These are phyloP conservation scores for Fusarium sp. DNA, from an alignment of 2,329 filamentous ascomycete species.

Conservation along the genomic window DNA sequence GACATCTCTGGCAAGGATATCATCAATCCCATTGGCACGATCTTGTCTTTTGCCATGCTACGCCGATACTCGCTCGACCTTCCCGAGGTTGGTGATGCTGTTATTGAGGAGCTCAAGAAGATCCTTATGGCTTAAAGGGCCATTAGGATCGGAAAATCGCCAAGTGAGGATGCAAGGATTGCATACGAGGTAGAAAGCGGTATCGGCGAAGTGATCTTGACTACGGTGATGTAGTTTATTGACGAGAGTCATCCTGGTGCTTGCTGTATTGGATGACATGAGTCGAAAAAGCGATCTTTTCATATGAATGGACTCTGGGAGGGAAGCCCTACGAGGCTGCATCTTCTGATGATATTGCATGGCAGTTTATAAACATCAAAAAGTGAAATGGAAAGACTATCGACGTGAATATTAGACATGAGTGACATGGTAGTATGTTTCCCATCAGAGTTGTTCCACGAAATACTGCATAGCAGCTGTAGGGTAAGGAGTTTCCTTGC, in stretches of 20 bases:
- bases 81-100: conserved; percentile 77
- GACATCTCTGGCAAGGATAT: conserved; percentile 91
- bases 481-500: neutral
- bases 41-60: conserved; percentile 95
- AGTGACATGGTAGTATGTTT: neutral
- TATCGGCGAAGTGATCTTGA: too few species aligned
- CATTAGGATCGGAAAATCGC: too few species aligned
- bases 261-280: too few species aligned
- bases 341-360: neutral
- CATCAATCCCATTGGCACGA: conserved; percentile 88
- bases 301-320: neutral
- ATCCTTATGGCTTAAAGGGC: conserved; percentile 63
- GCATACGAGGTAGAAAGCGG: too few species aligned
- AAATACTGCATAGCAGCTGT: neutral
- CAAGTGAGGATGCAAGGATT: too few species aligned
- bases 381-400: conserved; percentile 4
- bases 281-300: conserved; percentile 10
- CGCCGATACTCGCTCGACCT: conserved; percentile 90
- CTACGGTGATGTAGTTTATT: too few species aligned
- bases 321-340: neutral
- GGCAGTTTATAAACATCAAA: neutral
- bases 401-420: neutral
- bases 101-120: conserved; percentile 76
- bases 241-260: too few species aligned
- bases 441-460: too few species aligned